Evolutionary conservation across 257 asterid species (phyloP), one percentile per base, ranked within the genome.

Genomic region (Haberlea rhodopensis): DNA sequence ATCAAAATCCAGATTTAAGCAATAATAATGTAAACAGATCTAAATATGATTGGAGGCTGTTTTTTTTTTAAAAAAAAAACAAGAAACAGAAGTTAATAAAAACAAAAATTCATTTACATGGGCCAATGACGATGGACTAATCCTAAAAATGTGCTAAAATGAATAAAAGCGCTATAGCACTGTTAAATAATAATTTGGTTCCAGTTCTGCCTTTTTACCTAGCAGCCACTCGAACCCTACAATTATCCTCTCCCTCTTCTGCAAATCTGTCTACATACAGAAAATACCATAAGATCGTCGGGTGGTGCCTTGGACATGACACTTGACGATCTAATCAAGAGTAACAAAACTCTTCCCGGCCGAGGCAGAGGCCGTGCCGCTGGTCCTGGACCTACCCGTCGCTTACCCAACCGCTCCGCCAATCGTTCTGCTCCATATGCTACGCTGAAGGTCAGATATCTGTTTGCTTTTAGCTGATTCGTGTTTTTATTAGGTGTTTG

Each of bases 311-410:
- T 92, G 24, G 96, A 92, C 53, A 89, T 85, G 99, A 72, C 84
- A 24, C 89, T 92, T 1, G 99, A 92, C 56, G 97, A 92, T 75
- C 96, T 92, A 29, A 92, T 92, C 76, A 92, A 92, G 86, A 85
- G 74, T 78, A 92, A 90, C 82, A 92, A 89, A 87, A 79, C 60
- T 60, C 90, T 19, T 76, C n/a, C 70, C 59, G 21, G 62, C 53
- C 76, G 90, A 5, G 87, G 82, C 22, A 70, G 96, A 37, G 90
- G 80, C 27, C 67, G 88, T 27, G 87, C 82, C 52, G 76, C 78
- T 49, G 90, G 88, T n/a, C 81, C 89, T 31, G 96, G 96, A 25
- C 97, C 96, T 0, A 75, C 91, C 1, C 89, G 99, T 62, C 95
- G 96, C 31, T 62, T 68, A 19, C 71, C 79, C 21, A 86, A 84